Evolutionary conservation across 768 basidiomycete genomes (phyloP), one percentile per base, ranked within the genome.

Genomic region (Termitomyces sp.): DNA sequence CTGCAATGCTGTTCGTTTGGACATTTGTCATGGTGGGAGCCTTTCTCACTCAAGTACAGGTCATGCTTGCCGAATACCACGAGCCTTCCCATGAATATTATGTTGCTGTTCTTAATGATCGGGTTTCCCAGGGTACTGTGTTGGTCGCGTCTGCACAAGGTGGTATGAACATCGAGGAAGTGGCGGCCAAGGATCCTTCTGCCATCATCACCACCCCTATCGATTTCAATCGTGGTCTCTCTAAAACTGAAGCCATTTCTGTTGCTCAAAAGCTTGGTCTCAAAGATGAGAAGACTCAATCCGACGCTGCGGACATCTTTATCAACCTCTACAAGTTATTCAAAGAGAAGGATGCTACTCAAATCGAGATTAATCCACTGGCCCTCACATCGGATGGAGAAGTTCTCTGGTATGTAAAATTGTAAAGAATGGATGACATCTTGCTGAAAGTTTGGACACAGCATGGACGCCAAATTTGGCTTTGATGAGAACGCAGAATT

Each of bases 381-480:
- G 92, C 94, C 2, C 87, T 98, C 73, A 89, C 95, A 29, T 81
- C 77, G 14, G 94, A 98, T 65, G 97, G 97, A 8, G 81, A 81
- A 59, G 95, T 99, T 52, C 86, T 98, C 50, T 98, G 96, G 94
- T 93, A 65, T 43, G 58, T 51, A 9, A 36, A 18, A 24, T 29
- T 18, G 12, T 22, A 10, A 44, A 49, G 74, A 32, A 20, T n/a
- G 24, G 50, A 36, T 14, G 26, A 20, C 5, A n/a, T 58, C 42
- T 20, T 54, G 12, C 26, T 51, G 13, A 31, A 59, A 54, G 46
- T 58, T 65, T 42, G n/a, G 39, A 43, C 8, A 27, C 63, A 96
- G 95, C 78, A 98, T 99, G 97, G 97, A 99, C 72, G 97, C 97
- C 71, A 99, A 99, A 74, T 93, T 98, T 60, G 94, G 94, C n/a